phyloP scores from a whole-genome alignment of 2,329 filamentous ascomycete genomes.

The Elsinoe ampelina region DNA sequence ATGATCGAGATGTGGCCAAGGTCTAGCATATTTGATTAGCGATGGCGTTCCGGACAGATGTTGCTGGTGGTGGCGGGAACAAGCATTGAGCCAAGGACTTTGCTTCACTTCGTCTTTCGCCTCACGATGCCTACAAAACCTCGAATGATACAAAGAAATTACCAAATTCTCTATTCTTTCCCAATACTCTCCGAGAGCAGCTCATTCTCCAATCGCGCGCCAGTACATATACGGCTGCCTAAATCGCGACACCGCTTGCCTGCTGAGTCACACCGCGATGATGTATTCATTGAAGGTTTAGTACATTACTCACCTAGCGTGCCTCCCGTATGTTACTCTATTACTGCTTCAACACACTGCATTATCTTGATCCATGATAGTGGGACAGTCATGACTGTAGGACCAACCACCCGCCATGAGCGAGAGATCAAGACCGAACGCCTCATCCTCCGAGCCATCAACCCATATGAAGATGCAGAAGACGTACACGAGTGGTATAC shows the following conservation, averaged over 20 bases:
- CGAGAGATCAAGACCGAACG: background rate
- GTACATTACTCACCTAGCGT: too few relatives aligned
- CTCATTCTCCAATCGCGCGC: too few relatives aligned
- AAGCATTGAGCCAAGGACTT: background rate
- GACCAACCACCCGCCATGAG: background rate
- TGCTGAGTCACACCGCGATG: background rate
- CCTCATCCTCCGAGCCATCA: conserved; percentile 1
- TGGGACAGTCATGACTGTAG: too few relatives aligned
- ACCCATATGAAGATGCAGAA: conserved; percentile 3
- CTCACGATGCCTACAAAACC: background rate
- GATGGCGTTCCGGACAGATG: background rate
- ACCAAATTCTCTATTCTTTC: too few relatives aligned
- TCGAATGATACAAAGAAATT: background rate
- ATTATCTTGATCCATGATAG: background rate
- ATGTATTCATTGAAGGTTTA: background rate
- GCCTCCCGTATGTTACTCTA: too few relatives aligned
- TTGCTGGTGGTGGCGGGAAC: background rate
- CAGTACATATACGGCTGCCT: background rate
- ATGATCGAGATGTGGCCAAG: background rate
- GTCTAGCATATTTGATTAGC: background rate
- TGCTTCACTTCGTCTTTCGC: background rate
- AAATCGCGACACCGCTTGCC: background rate
- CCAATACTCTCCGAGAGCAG: too few relatives aligned
- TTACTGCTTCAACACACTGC: background rate
- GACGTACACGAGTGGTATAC: conserved; percentile 9